Percentiles rank a stretch among this genome's conserved stretches.
phyloP scores from a whole-genome alignment of 2,329 filamentous ascomycete species.

The Scortechinia acanthostroma region DNA sequence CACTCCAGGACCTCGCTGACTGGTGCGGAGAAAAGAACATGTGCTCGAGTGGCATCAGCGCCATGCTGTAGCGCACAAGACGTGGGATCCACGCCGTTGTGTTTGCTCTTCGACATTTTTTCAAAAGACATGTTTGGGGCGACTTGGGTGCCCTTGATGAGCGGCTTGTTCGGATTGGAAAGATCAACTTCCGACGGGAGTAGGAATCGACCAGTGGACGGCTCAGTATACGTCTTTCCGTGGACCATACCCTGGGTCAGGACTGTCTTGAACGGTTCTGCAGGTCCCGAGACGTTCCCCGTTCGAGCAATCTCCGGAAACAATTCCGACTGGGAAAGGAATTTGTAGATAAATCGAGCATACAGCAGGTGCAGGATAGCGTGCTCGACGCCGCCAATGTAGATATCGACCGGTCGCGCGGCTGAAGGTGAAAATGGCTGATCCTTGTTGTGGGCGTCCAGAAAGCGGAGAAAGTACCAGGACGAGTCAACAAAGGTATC shows the following conservation, averaged over 20 bases:
- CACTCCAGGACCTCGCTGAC: slow-evolving; percentile 58
- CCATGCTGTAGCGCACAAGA: slow-evolving; percentile 48
- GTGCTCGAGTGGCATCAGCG: slow-evolving; percentile 54
- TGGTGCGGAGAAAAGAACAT: slow-evolving; percentile 60
- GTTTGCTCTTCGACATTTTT: slow-evolving; percentile 67
- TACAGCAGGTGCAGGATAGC: slow-evolving; percentile 64
- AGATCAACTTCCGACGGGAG: slow-evolving; percentile 47
- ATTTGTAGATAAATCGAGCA: slow-evolving; percentile 61
- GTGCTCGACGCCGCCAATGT: slow-evolving; percentile 61
- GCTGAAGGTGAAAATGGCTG: slow-evolving; percentile 32
- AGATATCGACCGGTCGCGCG: slow-evolving; percentile 53
- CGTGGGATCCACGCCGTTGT: slow-evolving; percentile 58
- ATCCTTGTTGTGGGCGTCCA: slow-evolving; percentile 40
- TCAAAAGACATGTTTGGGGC: slow-evolving; percentile 45
- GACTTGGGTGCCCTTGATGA: slow-evolving; percentile 36
- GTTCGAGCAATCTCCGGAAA: slow-evolving; percentile 15
- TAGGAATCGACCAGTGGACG: slow-evolving; percentile 49
- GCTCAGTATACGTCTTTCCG: slow-evolving; percentile 54
- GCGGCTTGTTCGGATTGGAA: slow-evolving; percentile 28
- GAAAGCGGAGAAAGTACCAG: slow-evolving; percentile 59
- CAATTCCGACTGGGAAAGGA: slow-evolving; percentile 33
- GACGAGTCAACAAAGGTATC: slow-evolving; percentile 66
- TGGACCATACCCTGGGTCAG: slow-evolving; percentile 65
- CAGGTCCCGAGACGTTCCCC: slow-evolving; percentile 12
- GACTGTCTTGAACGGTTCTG: slow-evolving; percentile 55